phyloP scores from a whole-genome alignment of 2,329 filamentous ascomycete genomes.

The Corniculantispora saksenae region DNA sequence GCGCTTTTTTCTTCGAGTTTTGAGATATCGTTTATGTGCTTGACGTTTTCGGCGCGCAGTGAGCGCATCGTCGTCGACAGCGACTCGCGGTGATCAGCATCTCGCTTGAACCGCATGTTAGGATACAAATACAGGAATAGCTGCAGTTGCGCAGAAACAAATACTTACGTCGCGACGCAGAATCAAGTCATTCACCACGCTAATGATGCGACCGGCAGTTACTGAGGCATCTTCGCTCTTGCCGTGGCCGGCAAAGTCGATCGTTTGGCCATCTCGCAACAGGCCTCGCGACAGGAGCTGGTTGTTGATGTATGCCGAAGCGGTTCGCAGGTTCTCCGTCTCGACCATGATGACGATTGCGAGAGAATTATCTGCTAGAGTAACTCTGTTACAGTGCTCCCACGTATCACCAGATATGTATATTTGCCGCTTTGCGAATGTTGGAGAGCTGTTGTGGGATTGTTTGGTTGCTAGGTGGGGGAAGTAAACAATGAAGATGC shows the following conservation, averaged over 20 bases:
- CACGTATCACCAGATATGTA: background rate
- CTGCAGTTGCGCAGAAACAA: background rate
- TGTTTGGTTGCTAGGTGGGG: conserved; percentile 39
- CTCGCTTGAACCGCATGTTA: conserved; percentile 58
- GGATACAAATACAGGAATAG: background rate
- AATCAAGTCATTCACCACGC: conserved; percentile 91
- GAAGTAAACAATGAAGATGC: conserved; percentile 39
- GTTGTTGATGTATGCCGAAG: conserved; percentile 73
- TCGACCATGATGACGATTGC: conserved; percentile 49
- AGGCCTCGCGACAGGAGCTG: conserved; percentile 67
- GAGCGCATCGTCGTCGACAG: conserved; percentile 76
- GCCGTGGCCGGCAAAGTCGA: conserved; percentile 80
- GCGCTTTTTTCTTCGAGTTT: conserved; percentile 55
- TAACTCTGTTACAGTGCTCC: background rate
- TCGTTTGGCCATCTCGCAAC: conserved; percentile 66
- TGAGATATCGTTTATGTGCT: conserved; percentile 69
- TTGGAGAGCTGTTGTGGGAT: background rate
- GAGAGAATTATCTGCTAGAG: background rate
- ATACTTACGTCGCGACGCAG: conserved; percentile 78
- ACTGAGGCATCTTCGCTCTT: conserved; percentile 55
- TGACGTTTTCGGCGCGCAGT: conserved; percentile 72
- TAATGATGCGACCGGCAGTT: conserved; percentile 85
- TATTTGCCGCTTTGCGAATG: background rate
- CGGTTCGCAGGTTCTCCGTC: conserved; percentile 63
- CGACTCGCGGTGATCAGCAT: conserved; percentile 84